Percentiles rank a stretch among this genome's conserved stretches.
phyloP scores from a whole-genome alignment of 495 filamentous ascomycete genomes.

The Podospora pseudopauciseta region DNA sequence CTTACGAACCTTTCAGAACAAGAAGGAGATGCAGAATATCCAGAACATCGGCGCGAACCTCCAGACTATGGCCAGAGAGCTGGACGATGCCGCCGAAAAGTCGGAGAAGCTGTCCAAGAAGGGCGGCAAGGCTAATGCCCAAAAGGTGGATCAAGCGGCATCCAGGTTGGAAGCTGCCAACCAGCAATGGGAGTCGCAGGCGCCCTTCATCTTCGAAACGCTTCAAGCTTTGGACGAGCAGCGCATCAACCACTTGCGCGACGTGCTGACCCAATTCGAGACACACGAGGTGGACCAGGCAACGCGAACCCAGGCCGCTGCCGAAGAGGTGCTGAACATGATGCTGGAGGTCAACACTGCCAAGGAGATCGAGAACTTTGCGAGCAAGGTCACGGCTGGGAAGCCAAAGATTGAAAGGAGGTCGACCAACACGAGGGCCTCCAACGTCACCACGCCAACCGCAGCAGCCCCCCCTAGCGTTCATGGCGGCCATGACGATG shows the following conservation, averaged over 20 bases:
- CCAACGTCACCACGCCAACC: slow-evolving; percentile 35
- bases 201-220: slow-evolving; percentile 92
- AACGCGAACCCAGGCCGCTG: slow-evolving; percentile 67
- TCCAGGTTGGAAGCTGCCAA: slow-evolving; percentile 70
- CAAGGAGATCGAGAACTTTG: slow-evolving; percentile 87
- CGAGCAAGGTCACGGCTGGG: slow-evolving; percentile 46
- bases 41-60: slow-evolving; percentile 79
- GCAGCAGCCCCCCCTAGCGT: slow-evolving; percentile 28
- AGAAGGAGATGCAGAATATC: slow-evolving; percentile 77
- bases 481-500: slow-evolving; percentile 49
- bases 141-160: slow-evolving; percentile 73
- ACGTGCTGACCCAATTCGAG: slow-evolving; percentile 86
- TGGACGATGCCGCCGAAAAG: slow-evolving; percentile 82
- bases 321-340: slow-evolving; percentile 77
- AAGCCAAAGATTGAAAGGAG: slow-evolving; percentile 48
- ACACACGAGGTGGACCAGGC: slow-evolving; percentile 91
- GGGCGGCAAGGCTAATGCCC: slow-evolving; percentile 71
- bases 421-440: slow-evolving; percentile 38
- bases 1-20: slow-evolving; percentile 68
- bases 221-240: slow-evolving; percentile 89
- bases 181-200: slow-evolving; percentile 91
- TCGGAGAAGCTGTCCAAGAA: slow-evolving; percentile 80
- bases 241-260: slow-evolving; percentile 84
- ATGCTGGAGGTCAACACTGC: slow-evolving; percentile 84
- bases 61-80: slow-evolving; percentile 71